Base-by-base conservation (phyloP, 305 asterid species). In the Fraxinus sp. region DNA sequence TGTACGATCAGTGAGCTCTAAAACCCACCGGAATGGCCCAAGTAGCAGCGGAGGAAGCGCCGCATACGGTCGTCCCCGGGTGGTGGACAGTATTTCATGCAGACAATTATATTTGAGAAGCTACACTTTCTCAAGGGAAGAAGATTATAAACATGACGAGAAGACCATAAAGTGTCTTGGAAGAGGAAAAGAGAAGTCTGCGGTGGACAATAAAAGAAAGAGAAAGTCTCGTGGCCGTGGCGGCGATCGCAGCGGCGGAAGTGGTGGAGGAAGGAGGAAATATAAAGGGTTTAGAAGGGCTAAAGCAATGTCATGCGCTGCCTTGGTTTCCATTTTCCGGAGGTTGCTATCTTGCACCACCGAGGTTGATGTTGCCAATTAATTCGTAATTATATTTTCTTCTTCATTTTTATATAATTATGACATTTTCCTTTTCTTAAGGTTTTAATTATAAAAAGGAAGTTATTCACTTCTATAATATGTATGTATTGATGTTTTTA, bases 101-200 rank as follows among this genome's bases (percentile, higher is more conserved):
- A 80, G 98, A 30, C 98, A 94, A 75, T 79, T 92, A 76, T 94
- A 92, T 75, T 73, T 94, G 82, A 85, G 95, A 80, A 94, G 98
- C 90, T 94, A 94, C 84, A 92, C 96, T 64, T 94, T 94, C 85
- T 90, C 98, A 0, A 83, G 94, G 80, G 93, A 93, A 37, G 95
- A 92, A 1, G 78, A 81, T 78, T 20, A 49, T 0, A 78, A 76
- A 16, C 5, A 13, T 46, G 90, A 84, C 13, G 85, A 13, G 59
- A 82, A 24, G 71, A 62, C 87, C 5, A 71, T 86, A 0, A 92
- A 87, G 71, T 89, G 91, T 37, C 88, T 90, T 35, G 89, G 91
- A 36, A 77, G 89, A 46, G 75, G 57, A 5, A 80, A 14, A 32
- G 83, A 82, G 9, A 81, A 79, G 13, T 37, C 72, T 28, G 73